phyloP scores from a whole-genome alignment of 2,329 filamentous ascomycete genomes.

The Scleromitrula shiraiana region DNA sequence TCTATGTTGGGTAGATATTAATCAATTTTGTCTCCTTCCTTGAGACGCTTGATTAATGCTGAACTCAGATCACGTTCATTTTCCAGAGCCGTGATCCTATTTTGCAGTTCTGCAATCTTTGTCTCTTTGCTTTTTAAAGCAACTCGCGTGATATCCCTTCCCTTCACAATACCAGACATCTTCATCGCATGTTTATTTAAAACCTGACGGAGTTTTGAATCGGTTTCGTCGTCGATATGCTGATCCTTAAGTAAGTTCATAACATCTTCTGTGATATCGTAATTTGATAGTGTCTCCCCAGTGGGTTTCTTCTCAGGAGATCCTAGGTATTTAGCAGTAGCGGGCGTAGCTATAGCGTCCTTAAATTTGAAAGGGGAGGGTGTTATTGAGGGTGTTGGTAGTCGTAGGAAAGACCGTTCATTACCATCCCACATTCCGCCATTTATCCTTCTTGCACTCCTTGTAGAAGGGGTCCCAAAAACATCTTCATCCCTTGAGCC shows the following conservation, averaged over 20 bases:
- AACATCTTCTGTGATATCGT: constrained; percentile 39
- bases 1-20: too few species aligned
- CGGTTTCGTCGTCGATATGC: constrained; percentile 33
- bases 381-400: constrained; percentile 20
- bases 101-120: constrained; percentile 55
- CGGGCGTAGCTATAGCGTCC: constrained; percentile 11
- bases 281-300: constrained; percentile 7
- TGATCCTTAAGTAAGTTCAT: constrained; percentile 41
- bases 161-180: constrained; percentile 52
- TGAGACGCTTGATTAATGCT: constrained; percentile 31
- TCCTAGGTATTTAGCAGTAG: constrained; percentile 17
- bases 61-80: constrained; percentile 46
- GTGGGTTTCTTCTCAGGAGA: constrained; percentile 1
- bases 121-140: constrained; percentile 57
- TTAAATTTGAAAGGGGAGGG: constrained; percentile 22
- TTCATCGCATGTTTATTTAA: constrained; percentile 50
- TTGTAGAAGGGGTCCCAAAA: constrained; percentile 15
- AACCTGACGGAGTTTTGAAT: constrained; percentile 34
- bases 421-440: constrained; percentile 21
- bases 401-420: constrained; percentile 14
- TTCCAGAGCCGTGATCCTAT: constrained; percentile 51
- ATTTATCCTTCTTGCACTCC: constrained; percentile 12
- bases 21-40: constrained; percentile 4
- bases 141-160: constrained; percentile 57
- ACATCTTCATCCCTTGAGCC: constrained; percentile 16